Percentiles rank a stretch among this genome's conserved stretches.
phyloP scores from a whole-genome alignment of 805 yeast species.

The Sugiyamaella marilandica region DNA sequence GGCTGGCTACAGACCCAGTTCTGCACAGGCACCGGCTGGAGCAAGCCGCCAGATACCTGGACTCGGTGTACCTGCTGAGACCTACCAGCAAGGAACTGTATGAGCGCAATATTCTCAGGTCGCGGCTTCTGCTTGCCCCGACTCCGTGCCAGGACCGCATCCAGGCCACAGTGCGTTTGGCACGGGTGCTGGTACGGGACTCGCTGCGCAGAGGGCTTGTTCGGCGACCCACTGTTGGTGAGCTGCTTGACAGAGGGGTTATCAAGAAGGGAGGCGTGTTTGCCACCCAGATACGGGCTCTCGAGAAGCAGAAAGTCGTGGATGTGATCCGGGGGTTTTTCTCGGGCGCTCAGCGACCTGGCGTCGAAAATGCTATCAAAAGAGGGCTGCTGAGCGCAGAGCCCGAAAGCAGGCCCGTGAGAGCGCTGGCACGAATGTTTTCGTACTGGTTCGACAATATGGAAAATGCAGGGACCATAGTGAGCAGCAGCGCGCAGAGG shows the following conservation, averaged over 20 bases:
- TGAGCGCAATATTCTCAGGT: slow-evolving; percentile 23
- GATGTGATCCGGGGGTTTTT: slow-evolving; percentile 22
- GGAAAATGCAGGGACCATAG: too few species aligned
- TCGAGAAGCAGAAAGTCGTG: slow-evolving; percentile 25
- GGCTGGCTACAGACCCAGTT: slow-evolving; percentile 22
- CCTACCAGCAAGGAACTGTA: slow-evolving; percentile 23
- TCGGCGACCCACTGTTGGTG: slow-evolving; percentile 23
- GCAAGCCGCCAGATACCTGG: slow-evolving; percentile 21
- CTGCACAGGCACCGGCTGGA: slow-evolving; percentile 21
- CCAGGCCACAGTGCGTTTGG: slow-evolving; percentile 17
- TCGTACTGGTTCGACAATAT: slow-evolving; percentile 10
- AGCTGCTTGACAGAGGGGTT: slow-evolving; percentile 27
- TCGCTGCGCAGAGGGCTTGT: slow-evolving; percentile 23
- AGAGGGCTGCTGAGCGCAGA: slow-evolving; percentile 14
- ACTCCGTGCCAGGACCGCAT: slow-evolving; percentile 17
- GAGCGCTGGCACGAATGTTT: slow-evolving; percentile 19
- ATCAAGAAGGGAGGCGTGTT: slow-evolving; percentile 19
- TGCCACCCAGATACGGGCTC: slow-evolving; percentile 15
- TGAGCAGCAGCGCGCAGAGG: neutral
- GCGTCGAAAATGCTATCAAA: slow-evolving; percentile 17
- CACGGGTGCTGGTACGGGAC: slow-evolving; percentile 20
- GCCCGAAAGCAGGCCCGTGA: slow-evolving; percentile 15
- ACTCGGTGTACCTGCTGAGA: slow-evolving; percentile 15
- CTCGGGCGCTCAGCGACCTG: slow-evolving; percentile 17
- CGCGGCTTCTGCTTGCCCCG: slow-evolving; percentile 21